These are phyloP conservation scores for Penicillium fuscoglaucum DNA, from an alignment of 2,329 filamentous ascomycete species.

Conservation along the genomic window DNA sequence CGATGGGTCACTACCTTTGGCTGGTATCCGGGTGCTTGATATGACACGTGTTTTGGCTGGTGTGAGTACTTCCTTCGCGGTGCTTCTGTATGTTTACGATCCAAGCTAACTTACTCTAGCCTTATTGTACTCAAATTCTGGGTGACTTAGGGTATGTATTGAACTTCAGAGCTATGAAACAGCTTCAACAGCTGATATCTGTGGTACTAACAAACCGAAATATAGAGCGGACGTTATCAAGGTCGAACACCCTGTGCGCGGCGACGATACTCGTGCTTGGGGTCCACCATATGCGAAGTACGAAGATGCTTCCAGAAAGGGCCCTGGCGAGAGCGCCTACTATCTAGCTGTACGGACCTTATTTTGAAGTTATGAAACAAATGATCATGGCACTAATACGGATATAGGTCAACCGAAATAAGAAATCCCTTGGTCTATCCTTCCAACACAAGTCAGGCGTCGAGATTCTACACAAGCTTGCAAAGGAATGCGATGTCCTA, in stretches of 20 bases:
- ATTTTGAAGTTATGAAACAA: not conserved
- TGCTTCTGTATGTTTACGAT: not conserved
- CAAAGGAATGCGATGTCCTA: conserved; percentile 81
- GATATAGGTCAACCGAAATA: conserved; percentile 86
- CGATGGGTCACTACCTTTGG: conserved; percentile 64
- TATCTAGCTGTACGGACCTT: conserved; percentile 71
- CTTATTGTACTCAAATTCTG: conserved; percentile 95
- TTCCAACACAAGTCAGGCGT: conserved; percentile 85
- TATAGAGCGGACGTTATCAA: conserved; percentile 92
- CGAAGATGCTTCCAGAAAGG: conserved; percentile 55
- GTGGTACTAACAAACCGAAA: not conserved
- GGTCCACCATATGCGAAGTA: conserved; percentile 90
- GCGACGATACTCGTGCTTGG: conserved; percentile 95
- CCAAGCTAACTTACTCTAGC: conserved; percentile 54
- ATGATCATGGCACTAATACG: conserved; percentile 2
- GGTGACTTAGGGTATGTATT: conserved; percentile 83
- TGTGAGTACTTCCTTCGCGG: conserved; percentile 55
- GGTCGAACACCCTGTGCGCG: conserved; percentile 86
- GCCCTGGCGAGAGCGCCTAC: conserved; percentile 90
- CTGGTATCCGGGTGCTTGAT: conserved; percentile 86
- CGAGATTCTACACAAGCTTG: conserved; percentile 81
- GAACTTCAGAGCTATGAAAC: not conserved
- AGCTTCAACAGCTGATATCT: not conserved
- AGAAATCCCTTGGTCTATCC: conserved; percentile 87
- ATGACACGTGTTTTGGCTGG: conserved; percentile 96